Base-by-base conservation (phyloP, 495 filamentous ascomycete species). In the Talaromyces proteolyticus region DNA sequence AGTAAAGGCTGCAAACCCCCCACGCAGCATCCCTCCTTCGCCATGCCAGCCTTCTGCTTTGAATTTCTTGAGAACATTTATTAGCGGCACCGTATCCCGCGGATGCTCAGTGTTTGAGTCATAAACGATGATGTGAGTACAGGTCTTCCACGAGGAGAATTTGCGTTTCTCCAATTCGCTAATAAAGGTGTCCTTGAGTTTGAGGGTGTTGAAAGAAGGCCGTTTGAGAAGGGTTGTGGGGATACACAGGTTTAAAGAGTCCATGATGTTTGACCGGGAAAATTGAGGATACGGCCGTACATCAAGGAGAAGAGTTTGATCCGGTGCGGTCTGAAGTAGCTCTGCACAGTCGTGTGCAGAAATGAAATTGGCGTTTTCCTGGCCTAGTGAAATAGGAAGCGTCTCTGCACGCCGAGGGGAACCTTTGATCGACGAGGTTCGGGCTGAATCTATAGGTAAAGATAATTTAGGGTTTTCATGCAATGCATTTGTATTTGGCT, bases 11-110 rank as follows among this genome's bases (percentile, higher is more conserved):
- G 58, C 57, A 48, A 76, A 78, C 12, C 77, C 77, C 54, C 81
- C 81, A 51, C 79, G 79, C 6, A 98, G 56, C 37, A 97, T 82
- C 58, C 80, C 82, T 0, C 81, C 73, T 7, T 78, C 70, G 12
- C 93, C 94, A 2, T 74, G 61, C 82, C 89, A 97, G 1, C 86
- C 87, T 65, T 95, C 93, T 40, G 74, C 82, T 6, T 80, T 78
- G 60, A 98, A 98, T 61, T 98, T 98, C 63, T 88, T 95, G 39
- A 96, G 71, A 40, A 89, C 91, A 63, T 96, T 94, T 52, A 85
- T 62, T 25, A 88, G 82, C n/a, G 77, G 70, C 11, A 66, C 67
- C 3, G 91, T 85, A 69, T 97, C 94, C 56, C 89, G 89, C 50
- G 79, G 69, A 41, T 89, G 83, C 24, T 77, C 60, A 1, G 93